These are phyloP conservation scores for Elaeis guineensis DNA, from an alignment of 176 grass and related monocot genomes.

Conservation along the genomic window DNA sequence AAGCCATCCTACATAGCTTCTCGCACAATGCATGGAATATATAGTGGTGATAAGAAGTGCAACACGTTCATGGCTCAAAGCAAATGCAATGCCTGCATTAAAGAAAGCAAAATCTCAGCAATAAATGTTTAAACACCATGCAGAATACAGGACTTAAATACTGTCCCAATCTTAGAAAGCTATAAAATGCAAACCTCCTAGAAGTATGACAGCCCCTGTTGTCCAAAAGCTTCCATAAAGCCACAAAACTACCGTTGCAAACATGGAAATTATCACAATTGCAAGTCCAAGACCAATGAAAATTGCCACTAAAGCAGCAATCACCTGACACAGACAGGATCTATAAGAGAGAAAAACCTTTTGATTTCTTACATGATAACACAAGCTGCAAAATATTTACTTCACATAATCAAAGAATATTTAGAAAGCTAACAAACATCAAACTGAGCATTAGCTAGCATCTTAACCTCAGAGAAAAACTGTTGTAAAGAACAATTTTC, in stretches of 20 bases:
- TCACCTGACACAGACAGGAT: constrained; percentile 35
- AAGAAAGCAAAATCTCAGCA: constrained; percentile 14
- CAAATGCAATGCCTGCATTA: constrained; percentile 56
- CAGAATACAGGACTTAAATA: constrained; percentile 1
- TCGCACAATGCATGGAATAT: constrained; percentile 91
- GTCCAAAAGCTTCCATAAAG: constrained; percentile 93
- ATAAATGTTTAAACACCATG: not conserved
- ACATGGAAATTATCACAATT: constrained; percentile 34
- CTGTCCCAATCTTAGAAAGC: constrained; percentile 24
- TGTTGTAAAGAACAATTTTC: too few species aligned
- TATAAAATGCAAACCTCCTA: constrained; percentile 53
- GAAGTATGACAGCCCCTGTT: constrained; percentile 64
- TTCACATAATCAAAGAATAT: too few species aligned
- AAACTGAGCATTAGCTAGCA: too few species aligned
- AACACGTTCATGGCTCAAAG: constrained; percentile 69
- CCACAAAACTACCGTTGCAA: constrained; percentile 66
- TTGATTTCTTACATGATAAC: too few species aligned
- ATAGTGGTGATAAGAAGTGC: constrained; percentile 55
- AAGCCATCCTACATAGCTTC: constrained; percentile 80
- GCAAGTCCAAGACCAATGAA: constrained; percentile 58
- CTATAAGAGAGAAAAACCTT: constrained; percentile 10
- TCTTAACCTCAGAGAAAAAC: too few species aligned
- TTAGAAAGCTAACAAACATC: too few species aligned
- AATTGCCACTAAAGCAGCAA: constrained; percentile 37
- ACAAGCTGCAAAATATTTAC: too few species aligned